Conservation (phyloP, 1,284 basidiomycete genomes). For the Fomitiporia mediterranea region DNA sequence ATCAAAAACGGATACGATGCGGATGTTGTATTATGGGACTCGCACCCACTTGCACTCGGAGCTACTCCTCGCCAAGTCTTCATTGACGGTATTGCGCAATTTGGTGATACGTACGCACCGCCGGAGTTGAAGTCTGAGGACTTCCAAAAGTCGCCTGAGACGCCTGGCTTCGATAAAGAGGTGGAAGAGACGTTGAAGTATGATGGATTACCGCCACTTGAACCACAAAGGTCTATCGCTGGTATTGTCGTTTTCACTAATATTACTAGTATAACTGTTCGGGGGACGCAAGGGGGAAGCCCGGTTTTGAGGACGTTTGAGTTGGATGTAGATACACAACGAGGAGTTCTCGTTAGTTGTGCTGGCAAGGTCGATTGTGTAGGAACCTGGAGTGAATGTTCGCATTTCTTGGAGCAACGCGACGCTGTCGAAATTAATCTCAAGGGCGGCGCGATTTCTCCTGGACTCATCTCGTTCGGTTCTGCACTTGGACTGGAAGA, state of each 20-base stretch:
- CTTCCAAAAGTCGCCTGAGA: constrained; percentile 46
- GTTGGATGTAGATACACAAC: constrained; percentile 22
- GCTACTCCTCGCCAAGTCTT: constrained; percentile 70
- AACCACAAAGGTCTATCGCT: constrained; percentile 32
- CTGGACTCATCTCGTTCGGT: constrained; percentile 23
- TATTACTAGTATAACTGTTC: constrained; percentile 45
- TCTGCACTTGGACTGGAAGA: constrained; percentile 28
- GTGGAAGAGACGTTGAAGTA: constrained; percentile 49
- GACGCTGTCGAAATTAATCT: constrained; percentile 24
- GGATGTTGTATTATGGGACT: constrained; percentile 67
- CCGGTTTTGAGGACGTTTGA: constrained; percentile 28
- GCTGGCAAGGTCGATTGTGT: constrained; percentile 39
- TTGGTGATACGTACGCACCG: constrained; percentile 38
- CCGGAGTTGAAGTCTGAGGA: constrained; percentile 39
- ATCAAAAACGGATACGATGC: constrained; percentile 54
- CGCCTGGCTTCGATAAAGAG: constrained; percentile 59
- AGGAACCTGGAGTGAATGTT: constrained; percentile 31
- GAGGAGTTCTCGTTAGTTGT: constrained; percentile 38
- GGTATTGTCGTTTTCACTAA: constrained; percentile 53
- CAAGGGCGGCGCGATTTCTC: constrained; percentile 23
- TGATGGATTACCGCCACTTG: constrained; percentile 64
- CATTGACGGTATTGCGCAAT: constrained; percentile 65
- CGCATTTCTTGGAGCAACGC: constrained; percentile 24
- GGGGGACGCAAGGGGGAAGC: constrained; percentile 27
- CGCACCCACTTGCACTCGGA: constrained; percentile 72